Evolutionary conservation across 768 basidiomycete genomes (phyloP), one percentile per base, ranked within the genome.

Genomic region (Calvatia gigantea): DNA sequence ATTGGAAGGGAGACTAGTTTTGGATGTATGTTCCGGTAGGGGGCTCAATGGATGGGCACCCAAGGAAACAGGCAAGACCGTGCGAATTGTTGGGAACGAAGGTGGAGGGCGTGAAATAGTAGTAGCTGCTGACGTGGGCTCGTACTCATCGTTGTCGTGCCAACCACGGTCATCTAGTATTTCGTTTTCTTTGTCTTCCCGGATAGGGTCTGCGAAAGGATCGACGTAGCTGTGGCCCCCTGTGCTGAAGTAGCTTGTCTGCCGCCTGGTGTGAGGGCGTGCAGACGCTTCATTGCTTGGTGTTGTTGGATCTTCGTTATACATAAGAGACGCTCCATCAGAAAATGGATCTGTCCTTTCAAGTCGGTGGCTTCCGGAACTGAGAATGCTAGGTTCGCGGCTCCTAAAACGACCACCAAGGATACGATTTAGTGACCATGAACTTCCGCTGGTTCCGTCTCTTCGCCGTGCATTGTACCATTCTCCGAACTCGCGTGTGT

Each of bases 281-380:
- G 58, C 53, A 6, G 43, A 41, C 2, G 58, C 61, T 37, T 62
- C 62, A 41, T 64, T 61, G 33, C 67, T 69, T 12, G 67, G 45
- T 37, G 68, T 61, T 1, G 62, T 67, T 14, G 60, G 65, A 14
- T 71, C 71, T 49, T 69, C 73, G 19, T 73, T 74, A 25, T 64
- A 60, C 58, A 74, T 66, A 8, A 77, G 62, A 5, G 70, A 69
- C 11, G 71, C 65, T 29, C 73, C 73, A 49, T 84, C 79, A 15
- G 74, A 68, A 61, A 81, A 83, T 15, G 80, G 76, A 61, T 83
- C 79, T 15, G 70, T 67, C 65, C 80, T 80, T 62, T 82, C 79
- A 55, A 67, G 65, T 70, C 73, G 73, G 8, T 71, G 70, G 15
- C 68, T 61, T 47, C 60, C 55, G 35, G 60, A 42, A 44, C 72